Conservation (phyloP, 1,284 basidiomycete species). For the Microbotryomycetes sp. region DNA sequence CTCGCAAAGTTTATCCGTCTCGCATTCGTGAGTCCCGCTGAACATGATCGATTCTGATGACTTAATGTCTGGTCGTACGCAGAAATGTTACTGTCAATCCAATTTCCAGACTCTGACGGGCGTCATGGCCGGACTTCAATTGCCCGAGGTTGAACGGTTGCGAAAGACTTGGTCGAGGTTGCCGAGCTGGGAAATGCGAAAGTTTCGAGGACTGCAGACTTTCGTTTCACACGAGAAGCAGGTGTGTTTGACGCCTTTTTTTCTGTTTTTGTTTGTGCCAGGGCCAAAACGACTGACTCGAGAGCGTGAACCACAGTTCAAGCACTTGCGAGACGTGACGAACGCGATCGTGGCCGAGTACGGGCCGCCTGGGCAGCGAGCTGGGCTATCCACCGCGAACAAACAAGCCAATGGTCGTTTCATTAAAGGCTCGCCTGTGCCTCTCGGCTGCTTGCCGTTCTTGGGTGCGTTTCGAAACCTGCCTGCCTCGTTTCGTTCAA, state of each 20-base stretch:
- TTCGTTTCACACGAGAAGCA: slow-evolving; percentile 62
- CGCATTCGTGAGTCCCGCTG: slow-evolving; percentile 59
- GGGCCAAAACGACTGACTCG: no score
- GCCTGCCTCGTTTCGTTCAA: background rate
- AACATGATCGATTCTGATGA: slow-evolving; percentile 10
- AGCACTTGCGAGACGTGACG: slow-evolving; percentile 57
- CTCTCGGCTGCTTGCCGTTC: slow-evolving; percentile 59
- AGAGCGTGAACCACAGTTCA: slow-evolving; percentile 24
- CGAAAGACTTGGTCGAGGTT: slow-evolving; percentile 60
- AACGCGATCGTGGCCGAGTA: slow-evolving; percentile 54
- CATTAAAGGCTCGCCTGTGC: background rate
- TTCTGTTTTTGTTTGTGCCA: no score
- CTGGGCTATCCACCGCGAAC: background rate
- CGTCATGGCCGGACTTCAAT: slow-evolving; percentile 68
- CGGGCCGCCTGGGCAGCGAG: slow-evolving; percentile 47
- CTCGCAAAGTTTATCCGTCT: slow-evolving; percentile 75
- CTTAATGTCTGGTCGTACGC: slow-evolving; percentile 18
- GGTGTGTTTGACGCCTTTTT: slow-evolving; percentile 49
- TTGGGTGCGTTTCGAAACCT: slow-evolving; percentile 57
- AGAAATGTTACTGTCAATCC: slow-evolving; percentile 75
- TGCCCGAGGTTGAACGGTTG: slow-evolving; percentile 65
- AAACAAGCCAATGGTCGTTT: background rate
- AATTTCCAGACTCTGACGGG: slow-evolving; percentile 77
- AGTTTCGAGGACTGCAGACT: slow-evolving; percentile 64
- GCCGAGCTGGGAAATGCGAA: slow-evolving; percentile 63